Evolutionary conservation across 2,329 filamentous ascomycete species (phyloP).

Genomic region (Nemania diffusa): DNA sequence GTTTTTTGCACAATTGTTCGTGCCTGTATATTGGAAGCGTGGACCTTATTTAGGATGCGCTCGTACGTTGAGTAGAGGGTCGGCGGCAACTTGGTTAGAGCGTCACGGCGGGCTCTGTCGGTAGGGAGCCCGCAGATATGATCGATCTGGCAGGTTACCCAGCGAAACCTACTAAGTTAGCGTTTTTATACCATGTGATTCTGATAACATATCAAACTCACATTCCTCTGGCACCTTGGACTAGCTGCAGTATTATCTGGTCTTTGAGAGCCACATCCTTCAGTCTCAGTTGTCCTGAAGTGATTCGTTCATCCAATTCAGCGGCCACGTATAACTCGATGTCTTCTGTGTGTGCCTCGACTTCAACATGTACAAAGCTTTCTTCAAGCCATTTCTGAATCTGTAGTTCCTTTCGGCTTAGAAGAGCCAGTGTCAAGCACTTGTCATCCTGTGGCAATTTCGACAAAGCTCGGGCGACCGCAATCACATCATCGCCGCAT

Average conservation of each 20-base stretch:
- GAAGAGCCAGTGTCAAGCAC: background rate
- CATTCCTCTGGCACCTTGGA: slow-evolving; percentile 32
- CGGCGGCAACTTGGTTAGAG: slow-evolving; percentile 28
- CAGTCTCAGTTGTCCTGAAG: slow-evolving; percentile 13
- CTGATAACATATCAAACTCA: slow-evolving; percentile 20
- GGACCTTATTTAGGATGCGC: slow-evolving; percentile 18
- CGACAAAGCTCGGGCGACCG: slow-evolving; percentile 5
- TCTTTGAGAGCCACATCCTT: slow-evolving; percentile 12
- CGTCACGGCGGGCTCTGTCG: slow-evolving; percentile 19
- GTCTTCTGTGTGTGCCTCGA: slow-evolving; percentile 31
- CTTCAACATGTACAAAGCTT: slow-evolving; percentile 19
- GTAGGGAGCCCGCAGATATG: slow-evolving; percentile 27
- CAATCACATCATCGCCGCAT: slow-evolving; percentile 15
- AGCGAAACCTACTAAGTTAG: slow-evolving; percentile 34
- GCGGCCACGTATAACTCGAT: slow-evolving; percentile 30
- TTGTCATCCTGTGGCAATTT: slow-evolving; percentile 8
- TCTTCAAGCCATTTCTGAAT: slow-evolving; percentile 25
- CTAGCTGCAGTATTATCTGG: slow-evolving; percentile 22
- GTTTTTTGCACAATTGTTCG: slow-evolving; percentile 16
- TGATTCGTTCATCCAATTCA: slow-evolving; percentile 24
- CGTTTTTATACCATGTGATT: too few species aligned
- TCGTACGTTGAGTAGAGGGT: slow-evolving; percentile 25
- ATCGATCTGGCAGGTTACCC: slow-evolving; percentile 35
- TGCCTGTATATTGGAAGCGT: slow-evolving; percentile 1
- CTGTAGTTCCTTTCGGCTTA: slow-evolving; percentile 27